A percentile compares a stretch with the other conserved stretches of the same genome.
These are phyloP conservation scores for Fomitopsis pulvina DNA, from an alignment of 768 basidiomycete species.

Conservation along the genomic window DNA sequence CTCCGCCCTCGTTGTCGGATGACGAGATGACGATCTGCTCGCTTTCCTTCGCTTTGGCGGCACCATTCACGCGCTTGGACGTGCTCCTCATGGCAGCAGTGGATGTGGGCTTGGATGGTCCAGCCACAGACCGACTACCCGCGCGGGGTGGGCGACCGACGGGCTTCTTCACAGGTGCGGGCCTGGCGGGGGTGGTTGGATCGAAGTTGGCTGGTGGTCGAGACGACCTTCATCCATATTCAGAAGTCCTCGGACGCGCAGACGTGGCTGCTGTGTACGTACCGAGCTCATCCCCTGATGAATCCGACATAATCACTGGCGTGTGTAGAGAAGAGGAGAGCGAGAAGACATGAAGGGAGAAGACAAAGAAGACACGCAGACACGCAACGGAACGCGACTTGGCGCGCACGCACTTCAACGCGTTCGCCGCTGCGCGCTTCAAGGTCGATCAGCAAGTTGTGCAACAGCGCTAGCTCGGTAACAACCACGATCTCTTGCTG, in stretches of 20 bases:
- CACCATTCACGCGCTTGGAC: constrained; percentile 4
- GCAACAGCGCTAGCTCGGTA: no score
- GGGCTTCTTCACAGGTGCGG: constrained; percentile 14
- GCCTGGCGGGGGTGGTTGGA: constrained; percentile 24
- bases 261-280: not conserved
- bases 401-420: not conserved
- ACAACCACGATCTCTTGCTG: no score
- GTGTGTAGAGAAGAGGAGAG: not conserved
- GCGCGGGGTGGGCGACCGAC: constrained; percentile 11
- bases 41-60: not conserved
- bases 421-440: not conserved
- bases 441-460: no score
- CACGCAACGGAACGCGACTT: not conserved
- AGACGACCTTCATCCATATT: constrained; percentile 4
- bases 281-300: constrained; percentile 21
- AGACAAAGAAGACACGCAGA: not conserved
- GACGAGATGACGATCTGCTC: constrained; percentile 3
- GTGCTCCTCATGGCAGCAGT: constrained; percentile 9
- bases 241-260: constrained; percentile 6
- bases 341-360: not conserved
- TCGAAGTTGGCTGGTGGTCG: constrained; percentile 19
- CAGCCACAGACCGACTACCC: constrained; percentile 15
- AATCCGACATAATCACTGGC: constrained; percentile 12
- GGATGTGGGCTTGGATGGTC: constrained; percentile 17
- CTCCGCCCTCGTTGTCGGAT: not conserved